phyloP scores from a whole-genome alignment of 805 yeast species.

The Zygoascus bituminiphila region DNA sequence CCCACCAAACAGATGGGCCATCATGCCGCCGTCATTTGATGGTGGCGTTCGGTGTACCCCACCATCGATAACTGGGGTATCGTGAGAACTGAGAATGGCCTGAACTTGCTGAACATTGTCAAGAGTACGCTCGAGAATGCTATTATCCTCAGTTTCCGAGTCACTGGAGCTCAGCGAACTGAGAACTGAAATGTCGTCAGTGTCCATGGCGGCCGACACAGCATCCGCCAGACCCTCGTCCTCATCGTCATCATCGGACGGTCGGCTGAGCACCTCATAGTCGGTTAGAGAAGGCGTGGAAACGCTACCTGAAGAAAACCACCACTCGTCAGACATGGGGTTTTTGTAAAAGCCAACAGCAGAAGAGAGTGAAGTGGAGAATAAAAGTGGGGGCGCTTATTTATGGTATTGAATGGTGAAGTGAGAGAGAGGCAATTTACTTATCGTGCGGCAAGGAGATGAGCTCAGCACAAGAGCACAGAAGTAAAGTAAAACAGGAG shows the following conservation, averaged over 20 bases:
- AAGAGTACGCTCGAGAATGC: neutral
- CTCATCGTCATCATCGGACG: constrained; percentile 13
- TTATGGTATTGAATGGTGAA: neutral
- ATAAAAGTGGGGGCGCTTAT: too few species aligned
- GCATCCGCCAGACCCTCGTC: constrained; percentile 5
- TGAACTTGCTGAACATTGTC: neutral
- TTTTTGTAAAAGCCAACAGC: neutral
- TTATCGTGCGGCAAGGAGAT: neutral
- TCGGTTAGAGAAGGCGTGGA: constrained; percentile 9
- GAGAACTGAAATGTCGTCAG: neutral
- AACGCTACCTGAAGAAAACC: constrained; percentile 1
- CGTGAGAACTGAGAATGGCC: neutral
- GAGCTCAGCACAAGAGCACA: too few species aligned
- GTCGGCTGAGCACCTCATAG: constrained; percentile 10
- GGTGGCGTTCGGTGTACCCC: neutral
- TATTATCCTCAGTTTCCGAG: neutral
- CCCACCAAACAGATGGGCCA: too few species aligned
- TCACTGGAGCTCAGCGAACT: neutral
- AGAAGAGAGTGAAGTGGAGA: neutral
- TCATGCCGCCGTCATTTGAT: neutral
- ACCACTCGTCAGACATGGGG: constrained; percentile 7
- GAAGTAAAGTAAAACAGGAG: too few species aligned
- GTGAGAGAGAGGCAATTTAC: neutral
- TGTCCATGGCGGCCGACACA: neutral
- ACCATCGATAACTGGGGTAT: neutral